Evolutionary conservation across 2,329 filamentous ascomycete species (phyloP).

Genomic region (Venturia oleaginea): DNA sequence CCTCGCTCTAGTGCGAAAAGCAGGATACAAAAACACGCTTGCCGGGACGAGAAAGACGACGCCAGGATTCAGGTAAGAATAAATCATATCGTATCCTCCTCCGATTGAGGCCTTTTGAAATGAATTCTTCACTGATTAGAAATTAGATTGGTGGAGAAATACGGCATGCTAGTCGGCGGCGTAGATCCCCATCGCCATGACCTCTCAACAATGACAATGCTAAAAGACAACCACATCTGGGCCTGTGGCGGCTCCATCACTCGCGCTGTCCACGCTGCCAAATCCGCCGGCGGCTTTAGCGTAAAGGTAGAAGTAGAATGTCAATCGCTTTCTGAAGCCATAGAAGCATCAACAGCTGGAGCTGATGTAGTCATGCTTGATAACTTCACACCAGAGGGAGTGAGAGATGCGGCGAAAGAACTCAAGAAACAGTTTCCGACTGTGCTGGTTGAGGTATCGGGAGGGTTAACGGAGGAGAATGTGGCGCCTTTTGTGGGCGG

Average conservation of each 20-base stretch:
- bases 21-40: conserved; percentile 73
- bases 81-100: not conserved
- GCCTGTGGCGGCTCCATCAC: conserved; percentile 67
- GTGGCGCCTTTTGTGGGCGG: conserved; percentile 62
- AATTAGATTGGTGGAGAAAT: conserved; percentile 78
- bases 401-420: conserved; percentile 62
- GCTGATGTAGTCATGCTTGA: conserved; percentile 97
- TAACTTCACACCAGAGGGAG: conserved; percentile 77
- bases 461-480: conserved; percentile 78
- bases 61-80: conserved; percentile 64
- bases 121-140: not conserved
- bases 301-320: conserved; percentile 97
- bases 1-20: conserved; percentile 42
- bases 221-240: conserved; percentile 99
- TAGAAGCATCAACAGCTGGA: conserved; percentile 82
- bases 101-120: not conserved
- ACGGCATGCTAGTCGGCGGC: conserved; percentile 90
- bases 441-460: conserved; percentile 77
- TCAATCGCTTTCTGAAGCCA: conserved; percentile 75
- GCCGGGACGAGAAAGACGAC: conserved; percentile 96
- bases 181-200: conserved; percentile 90
- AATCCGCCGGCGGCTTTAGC: conserved; percentile 75
- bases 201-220: conserved; percentile 85
- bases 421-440: conserved; percentile 74
- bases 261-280: conserved; percentile 74